phyloP scores from a whole-genome alignment of 805 yeast genomes.

The Candida suzukii region DNA sequence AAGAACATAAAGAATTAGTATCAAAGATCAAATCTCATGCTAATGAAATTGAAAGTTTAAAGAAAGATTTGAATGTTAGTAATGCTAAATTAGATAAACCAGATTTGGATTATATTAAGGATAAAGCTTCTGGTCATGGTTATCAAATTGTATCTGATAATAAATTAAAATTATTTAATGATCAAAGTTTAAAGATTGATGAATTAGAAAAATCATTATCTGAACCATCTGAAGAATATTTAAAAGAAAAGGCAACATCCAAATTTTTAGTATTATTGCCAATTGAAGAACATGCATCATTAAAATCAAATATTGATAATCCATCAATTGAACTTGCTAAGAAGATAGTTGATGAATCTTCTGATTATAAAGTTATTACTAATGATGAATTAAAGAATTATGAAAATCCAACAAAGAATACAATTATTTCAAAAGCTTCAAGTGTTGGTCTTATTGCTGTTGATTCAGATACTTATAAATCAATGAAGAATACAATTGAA shows the following conservation, averaged over 20 bases:
- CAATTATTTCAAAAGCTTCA: slow-evolving; percentile 19
- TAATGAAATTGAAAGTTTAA: slow-evolving; percentile 1
- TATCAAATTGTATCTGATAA: background rate
- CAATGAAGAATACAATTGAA: slow-evolving; percentile 9
- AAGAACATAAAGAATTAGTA: slow-evolving; percentile 7
- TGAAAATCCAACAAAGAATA: slow-evolving; percentile 14
- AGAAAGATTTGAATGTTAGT: background rate
- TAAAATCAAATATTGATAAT: background rate
- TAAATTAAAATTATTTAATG: background rate
- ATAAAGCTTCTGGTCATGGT: slow-evolving; percentile 10
- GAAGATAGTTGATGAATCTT: background rate
- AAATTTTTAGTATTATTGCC: background rate
- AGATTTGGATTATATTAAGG: slow-evolving; percentile 19
- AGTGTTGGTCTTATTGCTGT: slow-evolving; percentile 30
- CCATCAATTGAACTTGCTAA: slow-evolving; percentile 7
- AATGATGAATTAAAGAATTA: slow-evolving; percentile 4
- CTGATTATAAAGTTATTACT: background rate
- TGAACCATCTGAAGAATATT: slow-evolving; percentile 13
- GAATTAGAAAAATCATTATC: background rate
- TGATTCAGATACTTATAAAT: slow-evolving; percentile 19
- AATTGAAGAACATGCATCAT: background rate
- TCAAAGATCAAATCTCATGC: slow-evolving; percentile 1
- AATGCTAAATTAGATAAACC: slow-evolving; percentile 16
- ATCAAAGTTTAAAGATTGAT: background rate
- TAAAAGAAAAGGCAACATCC: slow-evolving; percentile 7